phyloP scores from a whole-genome alignment of 1,284 basidiomycete genomes.

The Rhodotorula sp. region DNA sequence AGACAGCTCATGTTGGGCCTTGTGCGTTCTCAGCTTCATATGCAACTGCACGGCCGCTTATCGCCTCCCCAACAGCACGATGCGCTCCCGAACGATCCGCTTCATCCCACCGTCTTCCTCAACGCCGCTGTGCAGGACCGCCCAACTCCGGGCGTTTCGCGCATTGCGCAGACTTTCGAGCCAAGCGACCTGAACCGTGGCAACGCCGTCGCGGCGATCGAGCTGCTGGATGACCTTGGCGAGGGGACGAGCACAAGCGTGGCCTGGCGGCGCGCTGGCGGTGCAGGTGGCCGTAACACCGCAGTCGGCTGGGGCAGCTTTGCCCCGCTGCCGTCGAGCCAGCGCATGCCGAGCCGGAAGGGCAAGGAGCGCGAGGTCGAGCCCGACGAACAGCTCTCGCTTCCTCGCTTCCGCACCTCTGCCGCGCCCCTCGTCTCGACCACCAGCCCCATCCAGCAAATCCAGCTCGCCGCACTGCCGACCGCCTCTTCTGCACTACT shows the following conservation, averaged over 20 bases:
- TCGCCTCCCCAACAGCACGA: not conserved
- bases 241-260: not conserved
- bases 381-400: not conserved
- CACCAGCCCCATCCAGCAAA: conserved; percentile 20
- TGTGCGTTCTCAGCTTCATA: not conserved
- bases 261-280: conserved; percentile 13
- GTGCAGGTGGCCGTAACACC: not conserved
- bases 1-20: conserved; percentile 9
- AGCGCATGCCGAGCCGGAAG: not conserved
- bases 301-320: conserved; percentile 22
- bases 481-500: conserved; percentile 1
- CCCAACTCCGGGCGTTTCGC: not conserved
- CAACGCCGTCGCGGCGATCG: conserved; percentile 11
- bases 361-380: conserved; percentile 15
- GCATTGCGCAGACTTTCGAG: conserved; percentile 6
- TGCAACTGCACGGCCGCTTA: too few relatives aligned
- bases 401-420: not conserved
- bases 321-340: not conserved
- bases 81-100: not conserved
- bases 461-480: conserved; percentile 16
- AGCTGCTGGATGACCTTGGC: not conserved
- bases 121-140: conserved; percentile 3
- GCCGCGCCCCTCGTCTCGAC: conserved; percentile 4
- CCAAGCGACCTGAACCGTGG: conserved; percentile 20
- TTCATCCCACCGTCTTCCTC: conserved; percentile 29